These are phyloP conservation scores for Camelina sativa DNA, from an alignment of 345 rosid genomes.

Conservation along the genomic window DNA sequence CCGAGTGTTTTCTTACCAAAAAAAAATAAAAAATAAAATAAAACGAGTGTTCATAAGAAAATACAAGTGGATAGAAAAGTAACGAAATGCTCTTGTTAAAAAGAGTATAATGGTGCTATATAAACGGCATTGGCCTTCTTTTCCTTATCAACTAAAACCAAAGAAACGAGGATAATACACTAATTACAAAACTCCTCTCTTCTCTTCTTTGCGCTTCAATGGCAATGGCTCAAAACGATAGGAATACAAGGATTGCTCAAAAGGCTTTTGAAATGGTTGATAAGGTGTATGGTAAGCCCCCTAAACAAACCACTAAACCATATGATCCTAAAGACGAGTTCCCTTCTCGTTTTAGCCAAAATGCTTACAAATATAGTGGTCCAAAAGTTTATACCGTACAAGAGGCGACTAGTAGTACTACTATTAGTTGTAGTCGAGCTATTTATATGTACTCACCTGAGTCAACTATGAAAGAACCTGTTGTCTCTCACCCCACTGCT, in stretches of 20 bases:
- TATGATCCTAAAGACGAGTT: conserved; percentile 29
- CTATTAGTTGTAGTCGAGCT: conserved; percentile 11
- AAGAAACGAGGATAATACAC: conserved; percentile 21
- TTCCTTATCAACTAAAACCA: conserved; percentile 19
- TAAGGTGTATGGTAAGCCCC: conserved; percentile 27
- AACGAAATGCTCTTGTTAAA: neutral
- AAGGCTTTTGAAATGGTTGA: conserved; percentile 39
- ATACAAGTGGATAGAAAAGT: conserved; percentile 22
- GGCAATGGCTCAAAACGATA: conserved; percentile 39
- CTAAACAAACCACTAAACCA: neutral
- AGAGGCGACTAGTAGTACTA: conserved; percentile 19
- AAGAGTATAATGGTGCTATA: conserved; percentile 28
- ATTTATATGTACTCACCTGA: conserved; percentile 15
- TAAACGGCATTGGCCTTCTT: conserved; percentile 10
- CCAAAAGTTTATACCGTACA: conserved; percentile 29
- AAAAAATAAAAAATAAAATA: too few relatives aligned
- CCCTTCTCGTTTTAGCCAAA: conserved; percentile 27
- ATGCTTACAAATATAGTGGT: conserved; percentile 23
- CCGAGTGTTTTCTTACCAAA: too few relatives aligned
- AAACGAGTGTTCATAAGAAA: conserved; percentile 10
- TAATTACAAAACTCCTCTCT: conserved; percentile 5
- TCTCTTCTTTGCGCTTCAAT: conserved; percentile 24
- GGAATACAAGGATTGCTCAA: conserved; percentile 17
- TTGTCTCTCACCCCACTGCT: conserved; percentile 25
- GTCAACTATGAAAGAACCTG: conserved; percentile 16